Base-by-base conservation (phyloP, 129 eudicot species). In the Helianthus tuberosus region DNA sequence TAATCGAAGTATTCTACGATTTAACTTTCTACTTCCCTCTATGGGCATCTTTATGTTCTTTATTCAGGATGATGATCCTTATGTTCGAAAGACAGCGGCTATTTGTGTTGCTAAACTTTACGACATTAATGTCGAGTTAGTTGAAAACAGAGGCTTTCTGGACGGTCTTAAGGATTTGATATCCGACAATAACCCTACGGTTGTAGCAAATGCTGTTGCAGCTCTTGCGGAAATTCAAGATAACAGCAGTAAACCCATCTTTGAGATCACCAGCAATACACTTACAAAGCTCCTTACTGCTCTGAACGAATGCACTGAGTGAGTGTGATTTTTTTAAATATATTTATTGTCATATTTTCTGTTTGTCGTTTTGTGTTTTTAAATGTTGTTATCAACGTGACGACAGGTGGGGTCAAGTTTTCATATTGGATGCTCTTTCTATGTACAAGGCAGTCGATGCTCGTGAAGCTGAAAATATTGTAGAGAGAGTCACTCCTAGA, bases 131-230 rank as follows among this genome's bases (percentile, higher is more conserved):
- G 97, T 96, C 3, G 99, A 95, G 82, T 82, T 95, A 80, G 99
- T 95, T 73, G 99, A 95, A 79, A 97, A 95, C 75, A 89, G 97
- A 76, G 99, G 99, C 23, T 95, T 95, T 81, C 84, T 95, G 74
- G 99, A 95, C 63, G 91, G 96, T 58, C 92, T 95, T 60, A 95
- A 91, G 85, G 99, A 95, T 79, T 87, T 95, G 78, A 95, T 95
- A 83, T 95, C 99, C 53, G 99, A 95, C 85, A 95, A 95, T 78
- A 95, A 95, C 70, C 99, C 99, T 67, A 95, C 91, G 99, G 99
- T 95, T 70, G 99, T 95, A 78, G 99, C 99, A 48, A 95, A 95
- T 82, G 99, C 99, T 85, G 96, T 95, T 68, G 99, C 99, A 43
- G 94, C 99, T 64, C 92, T 95, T 63, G 91, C 99, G 1, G 99